These are phyloP conservation scores for Casaregolazyma suthepensis DNA, from an alignment of 1,139 yeast species.

Conservation along the genomic window DNA sequence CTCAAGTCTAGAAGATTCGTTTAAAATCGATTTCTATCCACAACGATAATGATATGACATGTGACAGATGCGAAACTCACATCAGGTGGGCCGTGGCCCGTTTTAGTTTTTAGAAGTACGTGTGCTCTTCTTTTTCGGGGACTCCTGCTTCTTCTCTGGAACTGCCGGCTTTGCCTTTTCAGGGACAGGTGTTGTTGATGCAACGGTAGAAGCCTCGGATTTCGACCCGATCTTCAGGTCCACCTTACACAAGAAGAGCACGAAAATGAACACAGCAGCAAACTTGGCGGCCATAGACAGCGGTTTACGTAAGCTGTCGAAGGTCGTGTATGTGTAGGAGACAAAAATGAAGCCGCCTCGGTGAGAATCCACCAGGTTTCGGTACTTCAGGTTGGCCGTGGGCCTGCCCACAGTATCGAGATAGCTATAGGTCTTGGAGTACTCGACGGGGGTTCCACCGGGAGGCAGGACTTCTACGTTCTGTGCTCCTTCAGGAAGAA, in stretches of 20 bases:
- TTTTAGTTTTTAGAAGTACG: neutral
- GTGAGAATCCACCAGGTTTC: constrained; percentile 67
- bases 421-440: constrained; percentile 45
- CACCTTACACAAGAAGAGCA: constrained; percentile 44
- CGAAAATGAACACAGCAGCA: constrained; percentile 55
- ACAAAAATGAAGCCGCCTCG: constrained; percentile 47
- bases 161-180: neutral
- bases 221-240: constrained; percentile 28
- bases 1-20: neutral
- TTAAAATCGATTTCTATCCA: neutral
- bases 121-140: neutral
- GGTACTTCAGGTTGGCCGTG: constrained; percentile 57
- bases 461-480: constrained; percentile 57
- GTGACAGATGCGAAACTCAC: neutral
- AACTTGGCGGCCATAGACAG: constrained; percentile 58
- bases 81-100: neutral
- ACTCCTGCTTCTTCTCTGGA: neutral
- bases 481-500: constrained; percentile 85
- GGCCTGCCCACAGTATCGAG: constrained; percentile 83
- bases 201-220: neutral
- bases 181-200: neutral
- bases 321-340: constrained; percentile 53
- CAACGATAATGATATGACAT: neutral
- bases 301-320: constrained; percentile 58
- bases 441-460: constrained; percentile 33